Percentiles rank a stretch among this genome's conserved stretches.
Evolutionary conservation across 2,329 filamentous ascomycete genomes (phyloP).

Genomic region (Cercospora citrullina): DNA sequence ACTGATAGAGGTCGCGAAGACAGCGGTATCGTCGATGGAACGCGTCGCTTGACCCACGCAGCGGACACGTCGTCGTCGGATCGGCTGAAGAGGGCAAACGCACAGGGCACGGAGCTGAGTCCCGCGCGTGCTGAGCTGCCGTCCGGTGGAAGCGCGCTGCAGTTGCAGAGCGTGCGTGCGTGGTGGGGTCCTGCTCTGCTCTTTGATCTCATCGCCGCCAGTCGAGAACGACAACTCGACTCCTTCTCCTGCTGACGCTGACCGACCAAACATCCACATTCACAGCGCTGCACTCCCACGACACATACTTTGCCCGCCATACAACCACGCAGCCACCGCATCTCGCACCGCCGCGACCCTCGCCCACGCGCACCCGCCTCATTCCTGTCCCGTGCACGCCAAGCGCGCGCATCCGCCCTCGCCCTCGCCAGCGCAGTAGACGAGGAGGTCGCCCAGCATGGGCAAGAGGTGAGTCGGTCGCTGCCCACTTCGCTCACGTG

Average conservation of each 20-base stretch:
- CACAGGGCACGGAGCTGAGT: background rate
- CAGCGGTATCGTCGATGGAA: background rate
- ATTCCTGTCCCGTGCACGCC: background rate
- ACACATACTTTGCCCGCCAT: background rate
- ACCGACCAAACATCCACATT: background rate
- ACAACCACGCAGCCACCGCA: background rate
- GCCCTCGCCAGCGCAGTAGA: background rate
- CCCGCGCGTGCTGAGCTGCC: background rate
- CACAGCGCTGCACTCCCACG: background rate
- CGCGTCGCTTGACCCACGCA: background rate
- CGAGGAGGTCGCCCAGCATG: slow-evolving; percentile 28
- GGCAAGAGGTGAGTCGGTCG: slow-evolving; percentile 34
- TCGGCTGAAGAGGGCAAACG: background rate
- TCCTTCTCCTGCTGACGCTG: background rate
- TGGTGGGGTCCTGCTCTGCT: background rate
- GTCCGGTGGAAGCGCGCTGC: background rate
- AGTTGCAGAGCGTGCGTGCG: background rate
- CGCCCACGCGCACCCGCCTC: background rate
- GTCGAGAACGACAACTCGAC: background rate
- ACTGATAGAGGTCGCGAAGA: background rate
- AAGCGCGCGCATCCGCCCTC: slow-evolving; percentile 8
- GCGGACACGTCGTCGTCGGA: background rate
- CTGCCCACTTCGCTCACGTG: slow-evolving; percentile 16
- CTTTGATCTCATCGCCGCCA: background rate
- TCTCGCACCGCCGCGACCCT: background rate